Evolutionary conservation across 2,329 filamentous ascomycete genomes (phyloP).

Genomic region (Sordariomycetes sp.): DNA sequence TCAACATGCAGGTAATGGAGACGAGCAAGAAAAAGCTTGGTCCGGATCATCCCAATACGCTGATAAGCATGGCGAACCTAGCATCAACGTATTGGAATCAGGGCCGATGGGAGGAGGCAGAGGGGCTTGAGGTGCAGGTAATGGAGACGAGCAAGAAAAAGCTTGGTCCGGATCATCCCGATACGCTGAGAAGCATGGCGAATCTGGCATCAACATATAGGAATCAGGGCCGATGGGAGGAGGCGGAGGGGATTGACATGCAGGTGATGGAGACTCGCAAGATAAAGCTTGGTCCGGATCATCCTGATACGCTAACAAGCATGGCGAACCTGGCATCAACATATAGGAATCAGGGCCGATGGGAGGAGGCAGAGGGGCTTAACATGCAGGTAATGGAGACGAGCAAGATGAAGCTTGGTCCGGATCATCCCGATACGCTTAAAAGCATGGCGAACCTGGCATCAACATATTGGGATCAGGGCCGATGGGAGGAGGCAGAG

Average conservation of each 20-base stretch:
- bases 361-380: constrained; percentile 9
- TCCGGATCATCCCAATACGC: constrained; percentile 4
- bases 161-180: constrained; percentile 12
- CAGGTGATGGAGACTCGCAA: constrained; percentile 7
- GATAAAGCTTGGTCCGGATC: constrained; percentile 3
- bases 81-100: background rate
- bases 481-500: constrained; percentile 8
- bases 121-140: constrained; percentile 5
- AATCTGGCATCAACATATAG: background rate
- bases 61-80: constrained; percentile 2
- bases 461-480: constrained; percentile 4
- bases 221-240: too few species aligned
- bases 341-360: constrained; percentile 5
- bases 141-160: constrained; percentile 6
- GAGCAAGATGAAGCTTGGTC: constrained; percentile 5
- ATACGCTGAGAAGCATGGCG: background rate
- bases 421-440: constrained; percentile 4
- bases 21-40: constrained; percentile 4
- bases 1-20: constrained; percentile 8
- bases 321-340: constrained; percentile 8
- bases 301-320: constrained; percentile 7
- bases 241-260: constrained; percentile 2
- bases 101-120: constrained; percentile 7
- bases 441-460: constrained; percentile 5
- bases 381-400: constrained; percentile 5